Conservation (phyloP, 2,329 filamentous ascomycete species). For the Orbilia ellipsospora region DNA sequence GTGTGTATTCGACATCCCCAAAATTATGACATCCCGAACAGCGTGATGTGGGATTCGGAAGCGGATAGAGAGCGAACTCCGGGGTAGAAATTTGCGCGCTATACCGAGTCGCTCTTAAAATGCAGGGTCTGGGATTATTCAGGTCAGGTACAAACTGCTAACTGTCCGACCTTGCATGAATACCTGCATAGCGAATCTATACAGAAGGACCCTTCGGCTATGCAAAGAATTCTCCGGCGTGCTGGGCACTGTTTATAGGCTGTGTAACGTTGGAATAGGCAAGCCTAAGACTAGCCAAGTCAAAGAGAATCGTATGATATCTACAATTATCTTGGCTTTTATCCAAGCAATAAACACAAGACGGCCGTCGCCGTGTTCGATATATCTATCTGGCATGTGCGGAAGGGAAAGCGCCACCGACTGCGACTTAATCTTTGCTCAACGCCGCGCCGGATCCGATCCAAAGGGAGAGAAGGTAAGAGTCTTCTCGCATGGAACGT, state of each 20-base stretch:
- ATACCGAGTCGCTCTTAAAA: background rate
- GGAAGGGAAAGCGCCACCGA: no score
- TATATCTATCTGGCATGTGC: background rate
- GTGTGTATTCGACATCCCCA: constrained; percentile 30
- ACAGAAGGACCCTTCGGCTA: constrained; percentile 29
- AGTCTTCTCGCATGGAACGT: no score
- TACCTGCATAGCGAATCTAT: constrained; percentile 4
- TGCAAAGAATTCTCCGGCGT: constrained; percentile 20
- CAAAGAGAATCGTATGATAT: background rate
- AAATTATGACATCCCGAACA: constrained; percentile 22
- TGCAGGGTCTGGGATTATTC: background rate
- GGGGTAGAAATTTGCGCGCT: constrained; percentile 22
- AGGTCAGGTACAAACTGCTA: constrained; percentile 24
- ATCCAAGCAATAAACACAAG: no score
- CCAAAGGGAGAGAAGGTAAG: no score
- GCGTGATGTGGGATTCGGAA: constrained; percentile 2
- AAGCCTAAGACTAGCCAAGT: background rate
- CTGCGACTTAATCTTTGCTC: no score
- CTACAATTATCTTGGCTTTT: no score
- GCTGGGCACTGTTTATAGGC: background rate
- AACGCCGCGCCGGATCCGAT: no score
- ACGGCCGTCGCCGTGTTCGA: background rate
- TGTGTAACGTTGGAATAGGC: constrained; percentile 47
- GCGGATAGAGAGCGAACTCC: no score
- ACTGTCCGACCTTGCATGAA: constrained; percentile 2